Percentiles rank a stretch among this genome's conserved stretches.
These are phyloP conservation scores for Geranium brycei DNA, from an alignment of 345 rosid genomes.

Conservation along the genomic window DNA sequence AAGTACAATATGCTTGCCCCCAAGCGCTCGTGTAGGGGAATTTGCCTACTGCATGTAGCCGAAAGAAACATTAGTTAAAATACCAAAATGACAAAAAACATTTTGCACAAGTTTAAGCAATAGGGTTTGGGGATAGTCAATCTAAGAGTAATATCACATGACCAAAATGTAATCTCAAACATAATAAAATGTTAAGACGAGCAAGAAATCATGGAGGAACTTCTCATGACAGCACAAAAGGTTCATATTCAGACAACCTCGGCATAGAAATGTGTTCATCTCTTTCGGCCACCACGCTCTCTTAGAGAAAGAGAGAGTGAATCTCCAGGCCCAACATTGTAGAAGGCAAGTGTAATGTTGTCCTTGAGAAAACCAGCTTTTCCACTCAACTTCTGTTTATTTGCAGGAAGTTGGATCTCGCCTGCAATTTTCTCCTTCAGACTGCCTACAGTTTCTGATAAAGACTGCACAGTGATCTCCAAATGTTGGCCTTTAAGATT, in stretches of 20 bases:
- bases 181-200: not conserved
- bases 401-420: constrained; percentile 68
- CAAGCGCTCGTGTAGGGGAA: not conserved
- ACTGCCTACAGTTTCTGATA: constrained; percentile 68
- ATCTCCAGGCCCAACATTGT: constrained; percentile 63
- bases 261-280: constrained; percentile 26
- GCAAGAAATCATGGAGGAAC: not conserved
- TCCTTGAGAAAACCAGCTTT: constrained; percentile 85
- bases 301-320: constrained; percentile 47
- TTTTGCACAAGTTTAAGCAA: not conserved
- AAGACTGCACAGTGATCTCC: constrained; percentile 58
- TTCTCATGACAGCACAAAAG: not conserved
- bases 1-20: not conserved
- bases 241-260: constrained; percentile 8
- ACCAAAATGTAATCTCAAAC: not conserved
- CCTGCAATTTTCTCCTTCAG: constrained; percentile 90
- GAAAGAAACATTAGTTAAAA: not conserved
- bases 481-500: constrained; percentile 55
- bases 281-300: constrained; percentile 86
- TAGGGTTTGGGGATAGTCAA: not conserved
- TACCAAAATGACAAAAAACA: not conserved
- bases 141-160: not conserved
- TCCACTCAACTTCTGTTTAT: constrained; percentile 84
- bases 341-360: constrained; percentile 73
- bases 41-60: not conserved